Conservation (phyloP, 164 flowering plant species). For the Berberis vulgaris region DNA sequence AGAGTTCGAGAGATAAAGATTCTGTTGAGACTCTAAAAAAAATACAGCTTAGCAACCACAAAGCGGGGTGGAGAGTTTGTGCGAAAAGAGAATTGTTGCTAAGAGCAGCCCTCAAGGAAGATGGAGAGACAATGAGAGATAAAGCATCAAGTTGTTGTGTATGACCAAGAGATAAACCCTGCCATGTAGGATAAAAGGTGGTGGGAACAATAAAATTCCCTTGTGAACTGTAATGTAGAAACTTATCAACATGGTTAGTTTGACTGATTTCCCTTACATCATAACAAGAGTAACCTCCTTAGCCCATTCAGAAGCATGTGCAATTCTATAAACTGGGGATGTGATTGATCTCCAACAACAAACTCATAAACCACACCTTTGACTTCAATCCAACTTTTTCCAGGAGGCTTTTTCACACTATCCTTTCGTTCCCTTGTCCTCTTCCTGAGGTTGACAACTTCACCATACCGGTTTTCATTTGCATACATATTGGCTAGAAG, state of each 20-base stretch:
- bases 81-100: too few species aligned
- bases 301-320: conserved; percentile 3
- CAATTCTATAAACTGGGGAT: conserved; percentile 1
- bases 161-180: too few species aligned
- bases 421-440: background rate
- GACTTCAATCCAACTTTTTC: conserved; percentile 9
- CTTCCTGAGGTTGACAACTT: conserved; percentile 6
- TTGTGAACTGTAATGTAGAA: too few species aligned
- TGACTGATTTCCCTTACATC: background rate
- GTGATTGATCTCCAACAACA: conserved; percentile 9
- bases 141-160: too few species aligned
- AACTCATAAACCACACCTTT: conserved; percentile 9
- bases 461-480: conserved; percentile 1
- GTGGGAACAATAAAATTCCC: too few species aligned
- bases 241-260: background rate
- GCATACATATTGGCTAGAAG: conserved; percentile 13
- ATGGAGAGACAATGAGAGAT: too few species aligned
- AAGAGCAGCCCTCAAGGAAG: too few species aligned
- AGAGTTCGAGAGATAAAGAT: too few species aligned
- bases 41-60: too few species aligned
- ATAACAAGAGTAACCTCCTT: background rate
- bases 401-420: conserved; percentile 8
- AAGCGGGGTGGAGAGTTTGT: too few species aligned
- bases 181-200: too few species aligned
- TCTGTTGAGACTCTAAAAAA: too few species aligned